Evolutionary conservation across 257 asterid species (phyloP).

Genomic region (Linderniella brevidens): DNA sequence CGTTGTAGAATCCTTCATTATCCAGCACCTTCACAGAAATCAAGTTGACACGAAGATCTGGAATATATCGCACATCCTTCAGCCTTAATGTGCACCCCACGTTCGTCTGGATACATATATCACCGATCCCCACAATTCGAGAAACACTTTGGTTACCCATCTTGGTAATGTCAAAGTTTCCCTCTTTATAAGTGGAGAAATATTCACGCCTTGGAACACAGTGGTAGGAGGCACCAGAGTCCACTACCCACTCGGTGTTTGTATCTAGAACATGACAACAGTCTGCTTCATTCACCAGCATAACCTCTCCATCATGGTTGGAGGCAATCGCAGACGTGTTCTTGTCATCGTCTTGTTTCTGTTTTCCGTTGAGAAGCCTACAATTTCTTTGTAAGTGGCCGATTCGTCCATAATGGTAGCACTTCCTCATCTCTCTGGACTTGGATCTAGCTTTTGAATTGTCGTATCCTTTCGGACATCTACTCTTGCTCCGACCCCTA

Average conservation of each 20-base stretch:
- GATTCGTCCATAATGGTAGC: not conserved
- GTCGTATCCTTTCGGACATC: not conserved
- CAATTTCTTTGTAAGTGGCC: not conserved
- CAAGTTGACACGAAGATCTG: not conserved
- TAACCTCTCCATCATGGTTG: not conserved
- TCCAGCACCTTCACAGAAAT: not conserved
- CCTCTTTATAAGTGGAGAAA: not conserved
- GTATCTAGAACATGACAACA: not conserved
- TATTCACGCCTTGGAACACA: not conserved
- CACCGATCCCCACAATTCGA: not conserved
- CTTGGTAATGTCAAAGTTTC: not conserved
- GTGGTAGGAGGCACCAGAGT: not conserved
- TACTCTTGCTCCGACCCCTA: not conserved
- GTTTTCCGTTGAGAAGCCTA: not conserved
- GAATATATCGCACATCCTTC: not conserved
- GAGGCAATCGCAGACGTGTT: not conserved
- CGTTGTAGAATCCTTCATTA: not conserved
- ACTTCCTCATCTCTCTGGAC: not conserved
- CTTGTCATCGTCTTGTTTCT: not conserved
- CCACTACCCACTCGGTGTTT: not conserved
- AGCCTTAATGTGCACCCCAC: not conserved
- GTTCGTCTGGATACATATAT: not conserved
- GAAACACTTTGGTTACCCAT: not conserved
- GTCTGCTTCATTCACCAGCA: not conserved
- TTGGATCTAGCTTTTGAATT: not conserved